Base-by-base conservation (phyloP, 2,329 filamentous ascomycete species). In the Phaeosphaeriaceae sp. region DNA sequence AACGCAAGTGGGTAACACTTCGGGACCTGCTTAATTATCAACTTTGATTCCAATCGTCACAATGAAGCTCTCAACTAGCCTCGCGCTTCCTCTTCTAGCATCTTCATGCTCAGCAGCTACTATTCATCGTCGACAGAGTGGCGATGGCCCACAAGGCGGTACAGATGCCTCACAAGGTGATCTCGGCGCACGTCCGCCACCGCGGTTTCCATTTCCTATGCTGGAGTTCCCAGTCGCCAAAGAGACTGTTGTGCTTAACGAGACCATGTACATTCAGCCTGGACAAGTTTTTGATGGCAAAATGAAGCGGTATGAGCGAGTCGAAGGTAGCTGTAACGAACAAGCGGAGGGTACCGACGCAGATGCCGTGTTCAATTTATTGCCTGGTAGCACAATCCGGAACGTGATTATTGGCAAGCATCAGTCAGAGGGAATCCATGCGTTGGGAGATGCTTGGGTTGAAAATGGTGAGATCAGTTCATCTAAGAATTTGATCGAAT, bases 321-420 rank as follows among this genome's bases (percentile, higher is more conserved):
- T 38, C 7, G 60, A 64, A 30, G 61, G 61, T 13, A 60, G 55
- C 34, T 64, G 61, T 38, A 63, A 60, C 32, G 61, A 64, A 26
- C 61, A 64, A 40, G 61, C 61, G 3, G 61, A 64, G 30, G 61
- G 60, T 26, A 64, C 58, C 9, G 61, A 64, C 20, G 61, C 61
- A 5, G 61, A 64, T 47, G 51, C 61, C 40, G 61, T 64, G 1
- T 64, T 64, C 45, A 64, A 64, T 39, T 47, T 64, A 5, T 36
- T 64, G 26, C 48, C 58, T 23, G 61, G 60, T 5, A 44, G 60
- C 7, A 64, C 61, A 0, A 64, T 64, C 34, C 50, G 46, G 36
- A 63, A 64, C 8, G 61, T 64, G 11, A 48, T 64, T 12, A 63
- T 64, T 46, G 61, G 61, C n/a, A 57, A 64, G 46, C 61, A 64